These are phyloP conservation scores for Boletellus emodensis DNA, from an alignment of 768 basidiomycete species.

Conservation along the genomic window DNA sequence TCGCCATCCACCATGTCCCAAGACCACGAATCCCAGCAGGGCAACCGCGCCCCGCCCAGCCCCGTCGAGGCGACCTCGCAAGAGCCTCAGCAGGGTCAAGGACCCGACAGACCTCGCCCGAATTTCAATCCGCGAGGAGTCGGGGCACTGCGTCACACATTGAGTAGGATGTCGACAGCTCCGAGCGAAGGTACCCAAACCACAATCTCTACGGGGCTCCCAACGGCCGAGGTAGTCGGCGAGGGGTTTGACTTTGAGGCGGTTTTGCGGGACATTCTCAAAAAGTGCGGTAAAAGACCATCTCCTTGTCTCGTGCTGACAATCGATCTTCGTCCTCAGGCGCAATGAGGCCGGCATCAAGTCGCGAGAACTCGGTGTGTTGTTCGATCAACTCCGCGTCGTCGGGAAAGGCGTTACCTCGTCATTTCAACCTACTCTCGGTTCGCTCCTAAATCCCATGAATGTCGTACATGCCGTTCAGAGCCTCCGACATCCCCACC, in stretches of 20 bases:
- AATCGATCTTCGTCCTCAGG: conserved; percentile 27
- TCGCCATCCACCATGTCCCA: conserved; percentile 13
- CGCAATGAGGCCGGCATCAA: conserved; percentile 47
- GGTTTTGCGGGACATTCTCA: conserved; percentile 22
- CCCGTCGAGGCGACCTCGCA: conserved; percentile 5
- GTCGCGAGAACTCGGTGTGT: conserved; percentile 54
- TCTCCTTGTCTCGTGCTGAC: background rate
- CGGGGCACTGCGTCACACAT: conserved; percentile 13
- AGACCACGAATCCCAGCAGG: background rate
- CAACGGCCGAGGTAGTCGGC: conserved; percentile 2
- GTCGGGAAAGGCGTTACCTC: conserved; percentile 55
- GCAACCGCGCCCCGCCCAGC: background rate
- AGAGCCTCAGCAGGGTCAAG: background rate
- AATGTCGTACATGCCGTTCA: conserved; percentile 42
- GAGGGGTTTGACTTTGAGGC: conserved; percentile 33
- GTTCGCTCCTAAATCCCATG: conserved; percentile 56
- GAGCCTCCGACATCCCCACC: conserved; percentile 52
- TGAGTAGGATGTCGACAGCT: conserved; percentile 15
- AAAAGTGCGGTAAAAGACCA: conserved; percentile 9
- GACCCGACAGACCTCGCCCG: background rate
- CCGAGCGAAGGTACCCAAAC: conserved; percentile 2
- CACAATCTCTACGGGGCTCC: background rate
- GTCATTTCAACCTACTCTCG: conserved; percentile 55
- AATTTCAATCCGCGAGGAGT: conserved; percentile 54
- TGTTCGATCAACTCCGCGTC: conserved; percentile 56